Percentiles rank a stretch among this genome's conserved stretches.
These are phyloP conservation scores for Suillus clintonianus DNA, from an alignment of 768 basidiomycete genomes.

Conservation along the genomic window DNA sequence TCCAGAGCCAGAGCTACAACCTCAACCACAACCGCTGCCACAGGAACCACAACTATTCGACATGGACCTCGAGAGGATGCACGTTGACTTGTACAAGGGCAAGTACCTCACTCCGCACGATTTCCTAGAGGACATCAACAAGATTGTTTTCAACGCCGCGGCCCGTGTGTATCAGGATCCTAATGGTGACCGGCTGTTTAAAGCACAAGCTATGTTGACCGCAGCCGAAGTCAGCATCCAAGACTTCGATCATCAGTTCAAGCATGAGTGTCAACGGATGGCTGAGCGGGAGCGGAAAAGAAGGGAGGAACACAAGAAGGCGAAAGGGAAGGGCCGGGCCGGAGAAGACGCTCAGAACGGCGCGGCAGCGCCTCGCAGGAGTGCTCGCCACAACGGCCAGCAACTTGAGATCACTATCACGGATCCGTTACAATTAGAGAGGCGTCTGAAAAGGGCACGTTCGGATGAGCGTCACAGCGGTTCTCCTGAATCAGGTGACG, in stretches of 20 bases:
- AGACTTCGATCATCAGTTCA: constrained; percentile 80
- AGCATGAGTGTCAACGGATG: constrained; percentile 86
- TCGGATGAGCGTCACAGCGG: constrained; percentile 56
- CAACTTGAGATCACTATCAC: constrained; percentile 72
- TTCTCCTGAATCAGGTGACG: constrained; percentile 45
- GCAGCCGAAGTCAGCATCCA: constrained; percentile 84
- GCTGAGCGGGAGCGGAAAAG: constrained; percentile 72
- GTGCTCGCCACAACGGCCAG: constrained; percentile 72
- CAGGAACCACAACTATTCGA: constrained; percentile 61
- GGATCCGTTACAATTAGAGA: constrained; percentile 74
- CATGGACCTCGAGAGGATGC: constrained; percentile 93
- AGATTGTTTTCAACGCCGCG: constrained; percentile 77
- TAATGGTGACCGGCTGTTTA: constrained; percentile 62
- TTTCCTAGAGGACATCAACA: constrained; percentile 81
- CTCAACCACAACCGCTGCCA: constrained; percentile 23
- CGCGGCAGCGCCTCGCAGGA: constrained; percentile 55
- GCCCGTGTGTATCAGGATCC: constrained; percentile 60
- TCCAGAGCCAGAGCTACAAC: constrained; percentile 19
- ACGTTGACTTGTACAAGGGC: constrained; percentile 78
- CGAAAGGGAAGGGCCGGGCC: constrained; percentile 37
- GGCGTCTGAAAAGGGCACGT: constrained; percentile 72
- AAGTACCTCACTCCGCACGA: constrained; percentile 86
- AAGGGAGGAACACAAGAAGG: constrained; percentile 49
- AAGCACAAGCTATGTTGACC: constrained; percentile 88
- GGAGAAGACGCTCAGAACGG: constrained; percentile 32